phyloP scores from a whole-genome alignment of 495 filamentous ascomycete species.

The Tuber brumale region DNA sequence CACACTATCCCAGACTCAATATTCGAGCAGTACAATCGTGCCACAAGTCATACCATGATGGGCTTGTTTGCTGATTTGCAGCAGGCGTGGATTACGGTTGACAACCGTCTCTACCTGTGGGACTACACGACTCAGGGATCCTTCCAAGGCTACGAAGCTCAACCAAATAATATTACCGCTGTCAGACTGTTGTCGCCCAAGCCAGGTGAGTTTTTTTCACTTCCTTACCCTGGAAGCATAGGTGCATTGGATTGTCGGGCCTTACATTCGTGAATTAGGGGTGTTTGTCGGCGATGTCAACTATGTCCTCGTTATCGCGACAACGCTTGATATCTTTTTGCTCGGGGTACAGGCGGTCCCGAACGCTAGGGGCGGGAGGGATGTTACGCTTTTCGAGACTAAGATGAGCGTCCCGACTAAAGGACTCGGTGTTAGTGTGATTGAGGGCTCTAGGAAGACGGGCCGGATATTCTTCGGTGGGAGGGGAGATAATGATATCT shows the following conservation, averaged over 20 bases:
- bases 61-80: conserved; percentile 87
- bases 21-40: conserved; percentile 80
- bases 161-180: conserved; percentile 72
- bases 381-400: conserved; percentile 73
- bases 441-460: conserved; percentile 65
- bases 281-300: conserved; percentile 81
- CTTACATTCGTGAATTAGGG: conserved; percentile 45
- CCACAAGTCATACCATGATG: conserved; percentile 77
- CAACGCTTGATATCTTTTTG: conserved; percentile 71
- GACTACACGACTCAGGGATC: conserved; percentile 63
- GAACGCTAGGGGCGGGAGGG: conserved; percentile 56
- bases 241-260: background rate
- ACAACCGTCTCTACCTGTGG: conserved; percentile 94
- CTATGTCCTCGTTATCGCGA: conserved; percentile 82
- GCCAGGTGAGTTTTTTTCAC: conserved; percentile 27
- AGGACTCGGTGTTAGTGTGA: conserved; percentile 64
- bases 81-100: conserved; percentile 92
- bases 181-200: conserved; percentile 76
- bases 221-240: background rate
- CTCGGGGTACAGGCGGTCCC: conserved; percentile 65
- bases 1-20: conserved; percentile 83
- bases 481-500: conserved; percentile 71
- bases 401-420: conserved; percentile 67
- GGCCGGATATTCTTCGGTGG: conserved; percentile 91
- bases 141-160: conserved; percentile 71